Conservation (phyloP, 768 basidiomycete genomes). For the Boletellus ananiceps region DNA sequence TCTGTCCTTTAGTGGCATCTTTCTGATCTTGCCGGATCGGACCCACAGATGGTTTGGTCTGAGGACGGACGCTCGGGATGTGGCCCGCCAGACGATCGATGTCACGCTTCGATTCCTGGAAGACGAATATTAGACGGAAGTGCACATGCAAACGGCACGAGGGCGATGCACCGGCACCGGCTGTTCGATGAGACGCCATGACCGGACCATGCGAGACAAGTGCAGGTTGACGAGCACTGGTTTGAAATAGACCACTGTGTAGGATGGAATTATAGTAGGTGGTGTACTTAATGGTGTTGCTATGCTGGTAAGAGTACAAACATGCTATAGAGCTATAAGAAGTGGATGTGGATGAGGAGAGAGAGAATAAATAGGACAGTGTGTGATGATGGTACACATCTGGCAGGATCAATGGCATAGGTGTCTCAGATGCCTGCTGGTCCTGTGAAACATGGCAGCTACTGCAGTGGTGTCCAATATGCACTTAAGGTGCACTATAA, state of each 20-base stretch:
- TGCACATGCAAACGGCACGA: slow-evolving; percentile 4
- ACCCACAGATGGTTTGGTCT: slow-evolving; percentile 27
- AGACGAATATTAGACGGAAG: not conserved
- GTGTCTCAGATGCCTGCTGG: slow-evolving; percentile 10
- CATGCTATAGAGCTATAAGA: slow-evolving; percentile 1
- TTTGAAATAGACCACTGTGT: no score
- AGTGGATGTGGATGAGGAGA: no score
- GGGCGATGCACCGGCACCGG: slow-evolving; percentile 2
- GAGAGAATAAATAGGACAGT: slow-evolving; percentile 9
- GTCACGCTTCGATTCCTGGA: slow-evolving; percentile 12
- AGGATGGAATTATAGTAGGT: no score
- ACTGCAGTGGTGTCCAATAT: slow-evolving; percentile 23
- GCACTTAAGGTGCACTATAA: slow-evolving; percentile 25
- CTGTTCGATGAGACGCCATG: slow-evolving; percentile 3
- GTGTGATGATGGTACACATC: not conserved
- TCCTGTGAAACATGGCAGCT: slow-evolving; percentile 9
- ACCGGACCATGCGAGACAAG: not conserved
- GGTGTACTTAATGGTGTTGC: not conserved
- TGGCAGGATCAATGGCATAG: slow-evolving; percentile 3
- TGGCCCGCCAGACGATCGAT: slow-evolving; percentile 19
- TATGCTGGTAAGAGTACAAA: slow-evolving; percentile 18
- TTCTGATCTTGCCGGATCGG: slow-evolving; percentile 29
- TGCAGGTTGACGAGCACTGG: no score
- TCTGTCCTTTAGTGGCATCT: slow-evolving; percentile 34
- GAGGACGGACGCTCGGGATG: slow-evolving; percentile 15